Percentiles rank a stretch among this genome's conserved stretches.
Evolutionary conservation across 2,329 filamentous ascomycete genomes (phyloP).

Genomic region (Claviceps spartinae): DNA sequence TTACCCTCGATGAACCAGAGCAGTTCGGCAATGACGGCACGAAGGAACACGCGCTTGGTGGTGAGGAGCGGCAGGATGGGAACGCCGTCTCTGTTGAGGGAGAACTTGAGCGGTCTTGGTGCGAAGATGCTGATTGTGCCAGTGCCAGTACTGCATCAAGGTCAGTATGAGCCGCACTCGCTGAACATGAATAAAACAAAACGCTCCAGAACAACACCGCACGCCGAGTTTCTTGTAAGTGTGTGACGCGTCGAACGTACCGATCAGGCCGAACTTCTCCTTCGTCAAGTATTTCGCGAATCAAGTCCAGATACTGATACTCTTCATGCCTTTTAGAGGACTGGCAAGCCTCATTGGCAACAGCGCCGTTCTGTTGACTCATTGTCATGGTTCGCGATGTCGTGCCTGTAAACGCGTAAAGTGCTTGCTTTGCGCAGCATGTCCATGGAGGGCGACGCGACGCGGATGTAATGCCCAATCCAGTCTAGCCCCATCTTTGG

Average conservation of each 20-base stretch:
- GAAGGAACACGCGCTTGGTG: constrained; percentile 90
- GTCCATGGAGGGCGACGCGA: not conserved
- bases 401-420: not conserved
- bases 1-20: constrained; percentile 87
- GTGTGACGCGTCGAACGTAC: constrained; percentile 25
- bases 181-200: not conserved
- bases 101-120: constrained; percentile 74
- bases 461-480: not conserved
- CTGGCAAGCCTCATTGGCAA: not conserved
- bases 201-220: not conserved
- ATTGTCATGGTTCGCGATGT: not conserved
- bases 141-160: constrained; percentile 62
- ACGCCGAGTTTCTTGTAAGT: not conserved
- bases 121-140: constrained; percentile 86
- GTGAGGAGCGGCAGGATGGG: constrained; percentile 84
- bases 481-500: not conserved
- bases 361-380: constrained; percentile 1
- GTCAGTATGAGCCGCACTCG: not conserved
- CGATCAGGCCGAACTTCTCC: constrained; percentile 86
- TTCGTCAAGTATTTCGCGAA: constrained; percentile 65
- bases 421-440: not conserved
- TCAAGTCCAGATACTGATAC: constrained; percentile 82
- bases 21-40: constrained; percentile 80
- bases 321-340: constrained; percentile 53
- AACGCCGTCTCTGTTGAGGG: constrained; percentile 47